Conservation (phyloP, 306 rosid genomes). For the Sechiopsis laciniata region DNA sequence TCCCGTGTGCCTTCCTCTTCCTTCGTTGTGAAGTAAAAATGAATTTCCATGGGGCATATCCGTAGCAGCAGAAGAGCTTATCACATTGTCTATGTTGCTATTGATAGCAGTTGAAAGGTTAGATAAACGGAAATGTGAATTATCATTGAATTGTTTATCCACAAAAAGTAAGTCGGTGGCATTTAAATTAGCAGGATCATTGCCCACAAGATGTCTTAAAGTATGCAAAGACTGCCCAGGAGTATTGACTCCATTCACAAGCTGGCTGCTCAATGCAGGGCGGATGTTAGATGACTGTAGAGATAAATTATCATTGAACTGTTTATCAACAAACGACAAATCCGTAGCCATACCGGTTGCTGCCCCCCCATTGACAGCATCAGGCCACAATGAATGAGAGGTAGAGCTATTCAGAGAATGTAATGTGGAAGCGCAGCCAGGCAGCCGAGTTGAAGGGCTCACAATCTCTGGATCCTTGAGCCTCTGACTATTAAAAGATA, state of each 20-base stretch:
- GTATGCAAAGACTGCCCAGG: slow-evolving; percentile 28
- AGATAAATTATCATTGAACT: slow-evolving; percentile 32
- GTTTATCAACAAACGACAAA: slow-evolving; percentile 35
- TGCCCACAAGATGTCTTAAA: slow-evolving; percentile 36
- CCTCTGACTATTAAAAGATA: slow-evolving; percentile 64
- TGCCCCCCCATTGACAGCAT: slow-evolving; percentile 30
- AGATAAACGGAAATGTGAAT: slow-evolving; percentile 35
- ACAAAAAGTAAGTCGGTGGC: slow-evolving; percentile 33
- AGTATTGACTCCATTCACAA: slow-evolving; percentile 39
- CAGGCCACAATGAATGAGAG: slow-evolving; percentile 31
- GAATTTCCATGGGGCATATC: slow-evolving; percentile 35
- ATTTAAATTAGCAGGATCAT: slow-evolving; percentile 32
- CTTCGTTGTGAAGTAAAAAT: slow-evolving; percentile 40
- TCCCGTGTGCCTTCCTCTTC: slow-evolving; percentile 35
- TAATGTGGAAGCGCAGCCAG: slow-evolving; percentile 33
- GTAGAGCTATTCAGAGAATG: slow-evolving; percentile 34
- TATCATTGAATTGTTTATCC: slow-evolving; percentile 35
- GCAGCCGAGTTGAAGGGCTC: slow-evolving; percentile 43
- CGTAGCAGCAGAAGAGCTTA: slow-evolving; percentile 37
- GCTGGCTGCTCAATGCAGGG: slow-evolving; percentile 37
- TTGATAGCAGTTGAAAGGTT: slow-evolving; percentile 33
- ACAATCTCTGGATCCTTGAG: slow-evolving; percentile 76
- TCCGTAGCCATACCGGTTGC: slow-evolving; percentile 34
- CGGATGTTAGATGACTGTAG: slow-evolving; percentile 30
- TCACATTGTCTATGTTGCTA: slow-evolving; percentile 46